Evolutionary conservation across 495 filamentous ascomycete genomes (phyloP), one percentile per base, ranked within the genome.

Genomic region (Penicillium dipodomyicola): DNA sequence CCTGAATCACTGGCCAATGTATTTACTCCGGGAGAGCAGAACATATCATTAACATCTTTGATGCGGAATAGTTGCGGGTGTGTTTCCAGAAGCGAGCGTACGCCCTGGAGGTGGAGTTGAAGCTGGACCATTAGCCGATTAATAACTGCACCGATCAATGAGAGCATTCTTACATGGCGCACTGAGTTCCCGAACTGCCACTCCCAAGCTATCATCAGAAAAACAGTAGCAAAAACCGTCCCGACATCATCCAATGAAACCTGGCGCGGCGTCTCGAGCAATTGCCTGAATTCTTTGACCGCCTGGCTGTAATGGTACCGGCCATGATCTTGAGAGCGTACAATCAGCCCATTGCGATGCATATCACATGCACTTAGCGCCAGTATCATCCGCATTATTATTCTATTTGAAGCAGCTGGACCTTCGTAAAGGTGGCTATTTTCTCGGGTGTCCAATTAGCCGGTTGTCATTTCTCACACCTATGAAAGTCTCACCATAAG

Each of bases 341-440:
- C 54, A 8, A 65, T 49, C 25, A 74, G 51, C 8, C 72, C 72
- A 46, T 69, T 67, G 1, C 72, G 71, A 61, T 77, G 62, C 74
- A 77, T 77, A 30, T 77, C 74, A 44, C 62, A 74, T 4, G 74
- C 74, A 3, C 72, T 67, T 15, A 77, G 49, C 0, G 74, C 74
- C 22, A 77, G 54, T 11, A 77, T 70, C 74, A 77, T 77, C 11
- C 74, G 71, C 74, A 77, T 77, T 15, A 77, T 74, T 14, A 77
- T 62, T 50, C 70, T 77, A 55, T 70, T 77, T 1, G 67, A 64
- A 12, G 65, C 52, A 3, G 74, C 72, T 1, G 72, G 72, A 1
- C 71, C 71, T 46, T 72, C 64, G 35, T 77, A 77, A 4, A 77
- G 67, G 46, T 74, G 43, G 33, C 52, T 54, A 35, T 4, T 14